Conservation (phyloP, 441 rosid species). For the Dalechampia spathulata region DNA sequence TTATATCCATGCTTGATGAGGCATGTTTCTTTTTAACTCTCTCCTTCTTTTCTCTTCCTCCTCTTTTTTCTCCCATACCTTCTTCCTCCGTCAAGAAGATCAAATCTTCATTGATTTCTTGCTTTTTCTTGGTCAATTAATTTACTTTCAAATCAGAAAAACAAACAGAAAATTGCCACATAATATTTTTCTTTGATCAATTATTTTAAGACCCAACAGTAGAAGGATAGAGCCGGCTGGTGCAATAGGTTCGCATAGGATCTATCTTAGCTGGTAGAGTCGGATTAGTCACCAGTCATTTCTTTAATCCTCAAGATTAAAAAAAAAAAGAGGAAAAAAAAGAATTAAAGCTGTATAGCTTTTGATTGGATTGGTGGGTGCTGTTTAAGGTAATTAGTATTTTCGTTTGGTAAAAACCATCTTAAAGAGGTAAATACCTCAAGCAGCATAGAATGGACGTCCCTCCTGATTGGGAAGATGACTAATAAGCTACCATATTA, state of each 20-base stretch:
- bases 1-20: constrained; percentile 94
- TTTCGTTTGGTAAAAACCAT: constrained; percentile 19
- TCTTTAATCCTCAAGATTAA: background rate
- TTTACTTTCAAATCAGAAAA: constrained; percentile 4
- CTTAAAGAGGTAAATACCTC: constrained; percentile 14
- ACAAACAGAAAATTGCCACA: constrained; percentile 22
- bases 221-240: constrained; percentile 43
- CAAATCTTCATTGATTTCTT: constrained; percentile 7
- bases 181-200: background rate
- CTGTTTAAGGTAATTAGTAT: constrained; percentile 3
- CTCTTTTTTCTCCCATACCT: background rate
- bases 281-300: constrained; percentile 23
- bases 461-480: constrained; percentile 39
- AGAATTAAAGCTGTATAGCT: background rate
- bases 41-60: background rate
- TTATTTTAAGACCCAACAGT: constrained; percentile 13
- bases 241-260: constrained; percentile 42
- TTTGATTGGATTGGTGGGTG: constrained; percentile 22
- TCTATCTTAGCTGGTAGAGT: constrained; percentile 43
- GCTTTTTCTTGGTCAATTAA: constrained; percentile 5
- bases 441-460: constrained; percentile 27
- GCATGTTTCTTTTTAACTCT: constrained; percentile 44
- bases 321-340: background rate
- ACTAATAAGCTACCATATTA: constrained; percentile 33
- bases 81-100: constrained; percentile 17